A percentile compares a stretch with the other conserved stretches of the same genome.
Evolutionary conservation across 2,329 filamentous ascomycete genomes (phyloP).

Genomic region (Huntiella omanensis): DNA sequence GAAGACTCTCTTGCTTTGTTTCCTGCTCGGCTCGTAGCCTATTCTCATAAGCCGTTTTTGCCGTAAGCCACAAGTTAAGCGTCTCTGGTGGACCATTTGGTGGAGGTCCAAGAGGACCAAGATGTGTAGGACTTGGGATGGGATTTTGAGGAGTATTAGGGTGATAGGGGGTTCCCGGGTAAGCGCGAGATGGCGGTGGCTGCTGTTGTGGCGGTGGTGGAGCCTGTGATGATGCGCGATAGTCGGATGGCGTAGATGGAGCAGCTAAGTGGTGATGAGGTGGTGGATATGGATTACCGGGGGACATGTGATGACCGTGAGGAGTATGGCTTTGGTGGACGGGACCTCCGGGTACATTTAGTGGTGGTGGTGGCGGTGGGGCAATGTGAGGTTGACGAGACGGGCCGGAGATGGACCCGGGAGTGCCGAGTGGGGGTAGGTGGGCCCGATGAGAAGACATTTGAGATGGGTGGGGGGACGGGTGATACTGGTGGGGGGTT

Average conservation of each 20-base stretch:
- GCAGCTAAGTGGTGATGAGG: no score
- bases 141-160: no score
- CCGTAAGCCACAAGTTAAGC: slow-evolving; percentile 52
- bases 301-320: no score
- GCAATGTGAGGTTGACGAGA: no score
- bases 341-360: no score
- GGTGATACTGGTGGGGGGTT: neutral
- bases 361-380: neutral
- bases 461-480: neutral
- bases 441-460: no score
- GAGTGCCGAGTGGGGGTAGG: no score
- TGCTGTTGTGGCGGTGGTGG: slow-evolving; percentile 13
- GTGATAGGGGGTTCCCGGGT: no score
- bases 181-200: slow-evolving; percentile 13
- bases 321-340: no score
- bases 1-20: slow-evolving; percentile 42
- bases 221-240: neutral
- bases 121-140: neutral
- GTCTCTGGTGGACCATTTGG: slow-evolving; percentile 53
- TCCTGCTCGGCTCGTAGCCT: slow-evolving; percentile 58
- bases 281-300: no score
- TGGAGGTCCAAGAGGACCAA: slow-evolving; percentile 26
- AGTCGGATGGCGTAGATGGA: neutral
- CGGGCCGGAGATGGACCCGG: no score
- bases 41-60: slow-evolving; percentile 56